Conservation (phyloP, 2,329 filamentous ascomycete species). For the Colletotrichum tabaci region DNA sequence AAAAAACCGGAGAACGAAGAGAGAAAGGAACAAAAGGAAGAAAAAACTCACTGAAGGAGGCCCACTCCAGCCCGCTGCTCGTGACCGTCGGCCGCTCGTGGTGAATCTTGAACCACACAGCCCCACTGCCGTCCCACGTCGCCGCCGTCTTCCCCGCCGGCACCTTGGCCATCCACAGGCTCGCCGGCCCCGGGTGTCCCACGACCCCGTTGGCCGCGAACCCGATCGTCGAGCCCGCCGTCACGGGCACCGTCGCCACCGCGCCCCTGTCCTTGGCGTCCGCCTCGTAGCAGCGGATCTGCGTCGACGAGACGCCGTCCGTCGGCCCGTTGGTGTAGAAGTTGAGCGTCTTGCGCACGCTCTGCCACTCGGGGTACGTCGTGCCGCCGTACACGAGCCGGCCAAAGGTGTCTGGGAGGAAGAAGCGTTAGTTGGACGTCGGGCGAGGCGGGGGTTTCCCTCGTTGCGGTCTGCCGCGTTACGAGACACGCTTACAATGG, state of each 20-base stretch:
- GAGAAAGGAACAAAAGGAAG: background rate
- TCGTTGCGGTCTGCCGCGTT: too few species aligned
- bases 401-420: conserved; percentile 28
- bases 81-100: conserved; percentile 54
- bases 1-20: background rate
- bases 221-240: conserved; percentile 49
- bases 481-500: conserved; percentile 17
- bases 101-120: conserved; percentile 57
- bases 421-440: background rate
- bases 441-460: background rate
- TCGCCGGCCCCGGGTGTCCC: conserved; percentile 56
- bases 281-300: conserved; percentile 53
- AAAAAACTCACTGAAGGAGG: conserved; percentile 50
- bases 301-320: conserved; percentile 49
- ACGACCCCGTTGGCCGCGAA: conserved; percentile 56
- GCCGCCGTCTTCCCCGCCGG: conserved; percentile 52
- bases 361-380: conserved; percentile 48
- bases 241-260: conserved; percentile 30
- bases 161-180: conserved; percentile 55
- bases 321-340: conserved; percentile 51
- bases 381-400: conserved; percentile 36
- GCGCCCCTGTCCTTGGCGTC: conserved; percentile 31
- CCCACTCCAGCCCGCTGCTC: conserved; percentile 56
- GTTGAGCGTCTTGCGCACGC: conserved; percentile 53
- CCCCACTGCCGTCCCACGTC: conserved; percentile 52